A percentile compares a stretch with the other conserved stretches of the same genome.
These are phyloP conservation scores for Tricholoma bakamatsutake DNA, from an alignment of 768 basidiomycete genomes.

Conservation along the genomic window DNA sequence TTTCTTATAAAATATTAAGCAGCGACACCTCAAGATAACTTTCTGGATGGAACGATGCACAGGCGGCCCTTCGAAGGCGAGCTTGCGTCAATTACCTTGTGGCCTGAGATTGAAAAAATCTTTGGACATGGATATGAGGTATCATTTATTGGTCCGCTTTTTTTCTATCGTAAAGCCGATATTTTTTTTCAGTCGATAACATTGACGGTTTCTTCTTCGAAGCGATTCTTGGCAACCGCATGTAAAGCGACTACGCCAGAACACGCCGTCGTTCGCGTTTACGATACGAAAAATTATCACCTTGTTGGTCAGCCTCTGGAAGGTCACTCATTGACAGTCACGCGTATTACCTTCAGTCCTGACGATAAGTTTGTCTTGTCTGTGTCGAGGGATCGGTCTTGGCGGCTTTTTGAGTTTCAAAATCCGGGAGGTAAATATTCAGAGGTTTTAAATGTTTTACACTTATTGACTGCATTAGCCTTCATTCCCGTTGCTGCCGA, in stretches of 20 bases:
- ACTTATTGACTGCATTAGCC: constrained; percentile 30
- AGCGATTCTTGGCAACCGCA: constrained; percentile 74
- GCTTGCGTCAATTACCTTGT: constrained; percentile 79
- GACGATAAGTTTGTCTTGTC: constrained; percentile 76
- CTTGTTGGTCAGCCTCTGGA: constrained; percentile 64
- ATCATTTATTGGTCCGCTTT: constrained; percentile 7
- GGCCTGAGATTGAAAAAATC: constrained; percentile 96
- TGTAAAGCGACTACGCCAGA: constrained; percentile 86
- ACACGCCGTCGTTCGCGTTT: constrained; percentile 85
- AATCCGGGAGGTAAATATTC: constrained; percentile 34
- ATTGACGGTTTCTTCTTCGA: constrained; percentile 67
- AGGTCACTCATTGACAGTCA: constrained; percentile 88
- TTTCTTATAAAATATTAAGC: not conserved
- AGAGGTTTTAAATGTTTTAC: not conserved
- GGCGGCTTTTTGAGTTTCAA: constrained; percentile 67
- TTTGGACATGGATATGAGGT: constrained; percentile 99
- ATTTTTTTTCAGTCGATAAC: constrained; percentile 59
- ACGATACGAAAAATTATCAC: constrained; percentile 67
- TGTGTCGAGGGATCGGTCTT: constrained; percentile 88
- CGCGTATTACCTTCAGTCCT: constrained; percentile 83
- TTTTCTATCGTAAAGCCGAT: not conserved
- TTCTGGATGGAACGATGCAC: not conserved
- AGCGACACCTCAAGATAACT: constrained; percentile 2
- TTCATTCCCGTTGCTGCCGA: constrained; percentile 62
- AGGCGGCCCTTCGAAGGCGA: constrained; percentile 84